Base-by-base conservation (phyloP, 495 filamentous ascomycete species). In the Xylaria scruposa region DNA sequence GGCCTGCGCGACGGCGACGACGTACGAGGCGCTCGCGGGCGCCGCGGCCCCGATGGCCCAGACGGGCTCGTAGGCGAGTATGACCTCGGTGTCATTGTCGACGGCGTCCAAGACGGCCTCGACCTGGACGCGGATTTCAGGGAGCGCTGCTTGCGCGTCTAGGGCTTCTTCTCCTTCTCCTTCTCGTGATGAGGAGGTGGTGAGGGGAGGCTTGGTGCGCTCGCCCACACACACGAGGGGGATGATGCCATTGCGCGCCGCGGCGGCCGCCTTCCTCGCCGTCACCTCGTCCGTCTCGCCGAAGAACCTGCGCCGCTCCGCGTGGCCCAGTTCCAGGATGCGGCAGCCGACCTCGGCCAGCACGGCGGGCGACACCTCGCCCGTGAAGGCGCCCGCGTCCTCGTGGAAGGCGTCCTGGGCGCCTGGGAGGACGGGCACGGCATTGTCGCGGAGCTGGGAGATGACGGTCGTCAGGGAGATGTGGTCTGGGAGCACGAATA, bases 21-120 rank as follows among this genome's bases (percentile, higher is more conserved):
- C 92, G 80, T 96, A 90, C 69, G 91, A 89, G 36, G 88, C 86
- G 10, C 83, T 82, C 4, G 94, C 94, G n/a, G 93, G 93, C 73
- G 89, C 84, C 0, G 83, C 81, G 36, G 92, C 87, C 3, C 93
- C 93, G 80, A 97, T 97, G 0, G 93, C 93, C 93, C 93, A 97
- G 1, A 95, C 92, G 13, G 93, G 93, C 83, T 97, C 94, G 78
- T 97, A 97, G 4, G 93, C 94, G 49, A 96, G 85, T 17, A 95
- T 89, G 24, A 95, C 87, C n/a, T 94, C 88, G 1, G 86, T 86
- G 12, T 89, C 83, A 3, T 76, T 80, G 0, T 87, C 85, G 29
- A 94, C 81, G 0, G 83, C 87, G 17, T 80, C 80, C 21, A 96
- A 75, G 9, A 92, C 88, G 3, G 87, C 83, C 26, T 83, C 82